These are phyloP conservation scores for Arxiozyma telluris DNA, from an alignment of 1,139 yeast species.

Conservation along the genomic window DNA sequence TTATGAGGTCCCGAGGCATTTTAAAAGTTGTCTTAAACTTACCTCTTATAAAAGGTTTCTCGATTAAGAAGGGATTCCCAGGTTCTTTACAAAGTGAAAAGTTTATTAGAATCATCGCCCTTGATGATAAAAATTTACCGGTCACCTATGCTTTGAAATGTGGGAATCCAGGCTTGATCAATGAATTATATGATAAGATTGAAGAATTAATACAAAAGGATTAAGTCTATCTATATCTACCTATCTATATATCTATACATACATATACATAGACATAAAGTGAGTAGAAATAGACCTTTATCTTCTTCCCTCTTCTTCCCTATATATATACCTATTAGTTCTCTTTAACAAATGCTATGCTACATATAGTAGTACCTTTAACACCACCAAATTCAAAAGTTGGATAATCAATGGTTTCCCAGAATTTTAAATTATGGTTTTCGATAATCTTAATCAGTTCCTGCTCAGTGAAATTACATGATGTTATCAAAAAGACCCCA, in stretches of 20 bases:
- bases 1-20: slow-evolving; percentile 88
- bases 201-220: slow-evolving; percentile 1
- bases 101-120: slow-evolving; percentile 59
- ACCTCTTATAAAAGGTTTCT: slow-evolving; percentile 51
- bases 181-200: slow-evolving; percentile 47
- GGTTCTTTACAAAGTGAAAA: slow-evolving; percentile 76
- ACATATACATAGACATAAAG: background rate
- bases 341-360: slow-evolving; percentile 58
- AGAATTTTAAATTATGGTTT: slow-evolving; percentile 38
- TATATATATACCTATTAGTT: background rate
- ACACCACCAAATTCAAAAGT: slow-evolving; percentile 81
- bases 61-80: slow-evolving; percentile 69
- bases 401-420: slow-evolving; percentile 67
- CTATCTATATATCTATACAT: too few species aligned
- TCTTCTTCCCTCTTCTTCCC: background rate
- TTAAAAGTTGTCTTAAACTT: slow-evolving; percentile 74
- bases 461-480: slow-evolving; percentile 86
- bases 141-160: slow-evolving; percentile 77
- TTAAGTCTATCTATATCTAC: too few species aligned
- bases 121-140: slow-evolving; percentile 53
- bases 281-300: too few species aligned
- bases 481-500: slow-evolving; percentile 68
- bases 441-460: slow-evolving; percentile 56
- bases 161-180: slow-evolving; percentile 52
- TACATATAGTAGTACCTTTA: slow-evolving; percentile 79